A percentile compares a stretch with the other conserved stretches of the same genome.
Evolutionary conservation across 805 yeast species (phyloP).

Genomic region (Hemisphaericaspora nanyangensis): DNA sequence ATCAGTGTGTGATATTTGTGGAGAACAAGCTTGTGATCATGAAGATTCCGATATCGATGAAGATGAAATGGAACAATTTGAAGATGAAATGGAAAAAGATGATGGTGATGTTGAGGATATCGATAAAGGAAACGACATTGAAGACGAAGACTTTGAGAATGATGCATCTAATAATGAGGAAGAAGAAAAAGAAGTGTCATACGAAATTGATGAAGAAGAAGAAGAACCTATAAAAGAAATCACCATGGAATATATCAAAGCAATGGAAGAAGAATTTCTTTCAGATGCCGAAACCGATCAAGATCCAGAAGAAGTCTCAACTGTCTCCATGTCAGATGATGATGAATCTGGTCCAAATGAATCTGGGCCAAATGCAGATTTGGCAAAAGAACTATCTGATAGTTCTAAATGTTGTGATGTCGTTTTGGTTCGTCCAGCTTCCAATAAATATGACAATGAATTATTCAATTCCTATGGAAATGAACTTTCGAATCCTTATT

Average conservation of each 20-base stretch:
- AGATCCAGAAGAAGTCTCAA: constrained; percentile 20
- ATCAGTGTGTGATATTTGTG: constrained; percentile 28
- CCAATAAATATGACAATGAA: constrained; percentile 46
- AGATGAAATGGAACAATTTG: constrained; percentile 15
- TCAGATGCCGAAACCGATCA: constrained; percentile 22
- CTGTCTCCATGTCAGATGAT: constrained; percentile 18
- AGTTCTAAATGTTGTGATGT: constrained; percentile 66
- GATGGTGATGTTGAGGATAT: constrained; percentile 7
- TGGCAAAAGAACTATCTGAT: constrained; percentile 32
- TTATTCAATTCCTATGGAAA: constrained; percentile 80
- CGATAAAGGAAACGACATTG: constrained; percentile 12
- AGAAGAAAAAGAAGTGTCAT: constrained; percentile 3
- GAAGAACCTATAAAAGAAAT: constrained; percentile 15
- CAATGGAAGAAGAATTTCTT: constrained; percentile 19
- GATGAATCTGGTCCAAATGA: background rate
- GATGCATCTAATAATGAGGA: constrained; percentile 4
- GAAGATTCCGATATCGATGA: constrained; percentile 11
- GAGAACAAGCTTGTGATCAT: constrained; percentile 31
- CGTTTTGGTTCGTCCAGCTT: constrained; percentile 41
- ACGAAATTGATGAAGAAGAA: constrained; percentile 10
- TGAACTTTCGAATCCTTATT: constrained; percentile 57
- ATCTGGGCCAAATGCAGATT: constrained; percentile 22
- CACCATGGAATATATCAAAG: constrained; percentile 22
- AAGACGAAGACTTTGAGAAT: constrained; percentile 12
- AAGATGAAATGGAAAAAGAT: constrained; percentile 10